Evolutionary conservation across 352 stramenopile genomes (phyloP), one percentile per base, ranked within the genome.

Genomic region (Plasmopara muralis): DNA sequence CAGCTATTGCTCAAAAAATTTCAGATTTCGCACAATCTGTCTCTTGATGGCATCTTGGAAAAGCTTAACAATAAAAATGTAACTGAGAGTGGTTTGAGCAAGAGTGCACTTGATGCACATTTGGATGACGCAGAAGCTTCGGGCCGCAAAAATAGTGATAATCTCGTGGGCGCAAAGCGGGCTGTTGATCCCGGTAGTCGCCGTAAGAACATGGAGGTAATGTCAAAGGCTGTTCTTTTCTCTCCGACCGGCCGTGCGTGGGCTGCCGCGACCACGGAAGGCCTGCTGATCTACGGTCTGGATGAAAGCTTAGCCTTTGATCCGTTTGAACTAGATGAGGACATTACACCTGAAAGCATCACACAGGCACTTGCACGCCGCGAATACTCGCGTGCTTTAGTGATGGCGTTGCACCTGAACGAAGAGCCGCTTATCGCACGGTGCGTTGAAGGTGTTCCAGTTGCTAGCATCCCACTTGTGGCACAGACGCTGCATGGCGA

Each of bases 1-100:
- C 84, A 88, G 49, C 94, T 99, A 28, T 70, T 99, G 48, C 72
- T 99, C 43, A 98, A 99, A 60, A 99, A 99, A 67, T 99, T 99
- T 67, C 96, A 99, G 77, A 83, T 99, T 39, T 98, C 91, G 29
- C 97, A 99, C 77, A 99, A 99, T 72, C 70, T 96, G 41, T 96
- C 84, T 30, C 66, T 96, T 0, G 95, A 99, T 60, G 97, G 96
- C 34, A 91, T 99, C 35, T 64, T 99, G 51, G 96, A 99, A 68
- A 82, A 97, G 65, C 87, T 99, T 53, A 90, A 98, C 78, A 96
- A 70, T 77, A 67, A 68, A 75, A 75, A 95, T 37, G 66, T 96
- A 47, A 96, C 80, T 5, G 70, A 78, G 16, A 74, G 77, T 5
- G 88, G 87, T 1, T 34, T 89, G 4, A 87, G 72, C 40, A 83